Conservation (phyloP, 73 alveolate species). For the Blepharisma stoltei region DNA sequence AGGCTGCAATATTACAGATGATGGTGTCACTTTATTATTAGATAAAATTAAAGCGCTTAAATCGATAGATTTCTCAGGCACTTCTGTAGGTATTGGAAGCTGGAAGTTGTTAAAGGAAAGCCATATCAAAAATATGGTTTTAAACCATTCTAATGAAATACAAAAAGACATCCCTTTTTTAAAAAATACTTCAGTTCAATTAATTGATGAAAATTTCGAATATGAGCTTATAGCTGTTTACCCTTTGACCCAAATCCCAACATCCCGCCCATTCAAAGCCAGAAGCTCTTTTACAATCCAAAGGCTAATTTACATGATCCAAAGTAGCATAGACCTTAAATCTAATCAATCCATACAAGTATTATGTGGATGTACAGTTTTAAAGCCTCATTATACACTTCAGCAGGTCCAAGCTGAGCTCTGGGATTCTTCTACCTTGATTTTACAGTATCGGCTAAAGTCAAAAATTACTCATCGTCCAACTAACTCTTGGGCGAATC, state of each 20-base stretch:
- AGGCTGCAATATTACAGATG: constrained; percentile 64
- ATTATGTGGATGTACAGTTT: constrained; percentile 31
- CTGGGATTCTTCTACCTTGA: constrained; percentile 49
- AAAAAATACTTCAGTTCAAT: not conserved
- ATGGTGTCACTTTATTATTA: constrained; percentile 33
- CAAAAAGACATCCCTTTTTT: not conserved
- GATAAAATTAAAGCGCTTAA: constrained; percentile 25
- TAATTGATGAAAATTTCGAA: constrained; percentile 51
- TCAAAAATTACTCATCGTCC: not conserved
- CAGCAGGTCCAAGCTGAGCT: constrained; percentile 35
- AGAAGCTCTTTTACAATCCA: constrained; percentile 54
- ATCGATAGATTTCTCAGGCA: constrained; percentile 41
- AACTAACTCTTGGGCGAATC: constrained; percentile 30
- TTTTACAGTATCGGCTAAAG: constrained; percentile 41
- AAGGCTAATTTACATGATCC: constrained; percentile 45
- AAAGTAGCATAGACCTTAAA: constrained; percentile 34
- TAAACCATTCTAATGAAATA: no score
- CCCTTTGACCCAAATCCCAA: no score
- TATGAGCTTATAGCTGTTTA: constrained; percentile 47
- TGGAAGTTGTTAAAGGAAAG: not conserved
- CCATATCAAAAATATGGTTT: no score
- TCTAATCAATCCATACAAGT: constrained; percentile 34
- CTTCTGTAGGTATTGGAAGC: constrained; percentile 30
- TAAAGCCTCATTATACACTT: constrained; percentile 34
- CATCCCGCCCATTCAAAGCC: constrained; percentile 37